Evolutionary conservation across 2,329 filamentous ascomycete genomes (phyloP).

Genomic region (Raffaelea arxii): DNA sequence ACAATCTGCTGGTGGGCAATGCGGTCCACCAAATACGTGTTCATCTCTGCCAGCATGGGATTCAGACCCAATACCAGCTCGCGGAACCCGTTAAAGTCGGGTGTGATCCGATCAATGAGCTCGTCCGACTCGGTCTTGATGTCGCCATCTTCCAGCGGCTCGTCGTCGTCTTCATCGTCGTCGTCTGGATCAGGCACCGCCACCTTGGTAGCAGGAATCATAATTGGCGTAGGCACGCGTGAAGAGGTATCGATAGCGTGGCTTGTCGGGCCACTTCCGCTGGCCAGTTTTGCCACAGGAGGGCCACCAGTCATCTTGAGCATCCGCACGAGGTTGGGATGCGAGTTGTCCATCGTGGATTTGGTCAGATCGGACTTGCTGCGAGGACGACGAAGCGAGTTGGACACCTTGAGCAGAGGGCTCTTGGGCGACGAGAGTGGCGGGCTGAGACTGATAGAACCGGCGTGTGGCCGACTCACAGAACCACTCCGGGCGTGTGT

Average conservation of each 20-base stretch:
- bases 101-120: conserved; percentile 57
- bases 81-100: conserved; percentile 67
- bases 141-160: conserved; percentile 49
- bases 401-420: conserved; percentile 37
- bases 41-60: conserved; percentile 49
- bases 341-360: conserved; percentile 23
- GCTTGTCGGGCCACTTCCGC: conserved; percentile 22
- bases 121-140: conserved; percentile 52
- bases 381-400: conserved; percentile 41
- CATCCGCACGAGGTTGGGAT: conserved; percentile 37
- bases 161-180: conserved; percentile 52
- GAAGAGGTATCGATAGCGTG: background rate
- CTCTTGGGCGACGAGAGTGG: conserved; percentile 33
- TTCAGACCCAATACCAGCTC: conserved; percentile 65
- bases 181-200: conserved; percentile 31
- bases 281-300: conserved; percentile 39
- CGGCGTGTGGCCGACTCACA: conserved; percentile 29
- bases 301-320: conserved; percentile 44
- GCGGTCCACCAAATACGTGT: conserved; percentile 61
- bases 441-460: conserved; percentile 23
- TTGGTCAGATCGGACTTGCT: conserved; percentile 45
- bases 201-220: conserved; percentile 5
- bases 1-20: conserved; percentile 72
- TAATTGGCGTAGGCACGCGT: conserved; percentile 1
- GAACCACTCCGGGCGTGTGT: conserved; percentile 51